Conservation (phyloP, 495 filamentous ascomycete species). For the Neurospora sp. region DNA sequence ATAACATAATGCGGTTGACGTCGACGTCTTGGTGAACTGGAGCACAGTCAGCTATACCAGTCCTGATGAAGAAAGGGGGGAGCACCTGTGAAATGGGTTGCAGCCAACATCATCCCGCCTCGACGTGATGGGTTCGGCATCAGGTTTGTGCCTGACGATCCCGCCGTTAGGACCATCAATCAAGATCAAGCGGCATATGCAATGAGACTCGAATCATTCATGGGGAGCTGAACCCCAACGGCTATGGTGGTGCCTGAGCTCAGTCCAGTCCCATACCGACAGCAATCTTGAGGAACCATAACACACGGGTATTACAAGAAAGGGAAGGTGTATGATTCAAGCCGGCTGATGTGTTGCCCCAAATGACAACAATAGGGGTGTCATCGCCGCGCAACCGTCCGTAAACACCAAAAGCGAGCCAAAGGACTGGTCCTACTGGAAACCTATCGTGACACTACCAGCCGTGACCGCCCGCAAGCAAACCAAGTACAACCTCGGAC, state of each 20-base stretch:
- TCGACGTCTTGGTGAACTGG: neutral
- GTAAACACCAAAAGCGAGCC: neutral
- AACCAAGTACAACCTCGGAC: neutral
- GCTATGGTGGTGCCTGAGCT: neutral
- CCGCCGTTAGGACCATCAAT: neutral
- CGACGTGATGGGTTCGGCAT: neutral
- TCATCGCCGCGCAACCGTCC: neutral
- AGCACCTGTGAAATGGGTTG: neutral
- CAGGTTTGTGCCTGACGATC: neutral
- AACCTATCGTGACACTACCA: neutral
- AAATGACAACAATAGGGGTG: neutral
- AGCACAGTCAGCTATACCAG: neutral
- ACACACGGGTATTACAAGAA: neutral
- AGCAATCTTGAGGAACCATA: neutral
- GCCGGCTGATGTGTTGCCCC: neutral
- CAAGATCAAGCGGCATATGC: neutral
- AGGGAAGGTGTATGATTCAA: neutral
- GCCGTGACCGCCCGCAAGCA: neutral
- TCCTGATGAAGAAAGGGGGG: neutral
- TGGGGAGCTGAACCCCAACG: neutral
- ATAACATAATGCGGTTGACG: neutral
- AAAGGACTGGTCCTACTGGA: neutral
- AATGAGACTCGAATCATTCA: neutral
- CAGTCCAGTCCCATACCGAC: neutral
- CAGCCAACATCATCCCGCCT: neutral